These are phyloP conservation scores for Penicillium sp. DNA, from an alignment of 2,329 filamentous ascomycete species.

Conservation along the genomic window DNA sequence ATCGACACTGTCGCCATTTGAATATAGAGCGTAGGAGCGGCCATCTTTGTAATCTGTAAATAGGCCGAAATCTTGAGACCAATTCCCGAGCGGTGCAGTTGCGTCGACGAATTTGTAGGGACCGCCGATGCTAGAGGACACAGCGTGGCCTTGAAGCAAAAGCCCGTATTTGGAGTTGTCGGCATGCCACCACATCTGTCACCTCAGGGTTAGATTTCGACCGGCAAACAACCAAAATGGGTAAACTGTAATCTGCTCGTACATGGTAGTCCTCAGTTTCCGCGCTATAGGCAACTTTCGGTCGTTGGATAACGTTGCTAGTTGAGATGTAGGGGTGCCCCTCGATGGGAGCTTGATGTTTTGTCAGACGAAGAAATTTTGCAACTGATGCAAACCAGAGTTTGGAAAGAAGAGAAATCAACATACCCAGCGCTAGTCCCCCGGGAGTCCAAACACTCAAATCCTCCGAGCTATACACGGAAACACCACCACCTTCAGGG, in stretches of 20 bases:
- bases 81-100: conserved; percentile 59
- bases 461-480: conserved; percentile 63
- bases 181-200: conserved; percentile 62
- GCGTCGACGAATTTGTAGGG: conserved; percentile 59
- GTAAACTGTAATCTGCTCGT: conserved; percentile 14
- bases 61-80: conserved; percentile 64
- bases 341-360: conserved; percentile 48
- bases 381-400: background rate
- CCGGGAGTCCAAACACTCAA: conserved; percentile 61
- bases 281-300: conserved; percentile 63
- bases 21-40: conserved; percentile 59
- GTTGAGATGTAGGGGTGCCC: conserved; percentile 59
- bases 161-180: conserved; percentile 60
- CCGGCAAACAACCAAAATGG: no score
- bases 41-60: conserved; percentile 63
- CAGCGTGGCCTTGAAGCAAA: conserved; percentile 59
- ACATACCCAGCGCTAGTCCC: conserved; percentile 56
- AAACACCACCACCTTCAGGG: conserved; percentile 61
- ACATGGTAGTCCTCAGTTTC: conserved; percentile 59
- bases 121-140: conserved; percentile 54
- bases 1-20: conserved; percentile 58
- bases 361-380: background rate
- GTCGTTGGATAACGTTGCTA: conserved; percentile 60
- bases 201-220: background rate
- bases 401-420: background rate